Conservation (phyloP, 2,329 filamentous ascomycete species). For the Colletotrichum eremochloae region DNA sequence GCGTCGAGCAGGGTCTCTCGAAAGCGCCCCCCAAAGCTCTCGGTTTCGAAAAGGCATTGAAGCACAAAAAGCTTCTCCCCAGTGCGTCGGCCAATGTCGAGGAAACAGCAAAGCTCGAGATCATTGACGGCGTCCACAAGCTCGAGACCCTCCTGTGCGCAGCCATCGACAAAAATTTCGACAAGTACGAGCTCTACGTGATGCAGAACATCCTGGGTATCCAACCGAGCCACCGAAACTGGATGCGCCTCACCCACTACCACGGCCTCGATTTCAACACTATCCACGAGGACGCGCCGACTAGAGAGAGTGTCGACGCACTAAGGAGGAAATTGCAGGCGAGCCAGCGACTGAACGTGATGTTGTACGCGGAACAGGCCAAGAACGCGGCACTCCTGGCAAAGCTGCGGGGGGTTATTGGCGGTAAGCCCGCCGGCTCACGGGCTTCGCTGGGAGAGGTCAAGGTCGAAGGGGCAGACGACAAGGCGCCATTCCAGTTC, state of each 20-base stretch:
- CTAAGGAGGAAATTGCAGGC: constrained; percentile 82
- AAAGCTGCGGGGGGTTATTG: constrained; percentile 67
- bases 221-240: constrained; percentile 76
- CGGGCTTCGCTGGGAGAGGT: constrained; percentile 42
- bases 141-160: constrained; percentile 85
- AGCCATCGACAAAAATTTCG: constrained; percentile 86
- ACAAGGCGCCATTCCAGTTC: constrained; percentile 65
- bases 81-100: constrained; percentile 52
- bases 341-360: constrained; percentile 79
- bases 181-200: constrained; percentile 90
- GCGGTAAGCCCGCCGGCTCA: constrained; percentile 46
- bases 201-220: constrained; percentile 87
- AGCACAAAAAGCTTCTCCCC: constrained; percentile 49
- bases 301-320: constrained; percentile 76
- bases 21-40: constrained; percentile 80
- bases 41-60: constrained; percentile 72
- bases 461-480: constrained; percentile 45
- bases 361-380: constrained; percentile 76
- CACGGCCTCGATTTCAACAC: constrained; percentile 70
- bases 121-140: constrained; percentile 89
- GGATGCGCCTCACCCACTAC: constrained; percentile 89
- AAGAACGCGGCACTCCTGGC: constrained; percentile 79
- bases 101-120: constrained; percentile 70
- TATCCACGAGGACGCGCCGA: constrained; percentile 51
- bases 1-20: constrained; percentile 86